Conservation (phyloP, 306 rosid species). For the Castanea sativa region DNA sequence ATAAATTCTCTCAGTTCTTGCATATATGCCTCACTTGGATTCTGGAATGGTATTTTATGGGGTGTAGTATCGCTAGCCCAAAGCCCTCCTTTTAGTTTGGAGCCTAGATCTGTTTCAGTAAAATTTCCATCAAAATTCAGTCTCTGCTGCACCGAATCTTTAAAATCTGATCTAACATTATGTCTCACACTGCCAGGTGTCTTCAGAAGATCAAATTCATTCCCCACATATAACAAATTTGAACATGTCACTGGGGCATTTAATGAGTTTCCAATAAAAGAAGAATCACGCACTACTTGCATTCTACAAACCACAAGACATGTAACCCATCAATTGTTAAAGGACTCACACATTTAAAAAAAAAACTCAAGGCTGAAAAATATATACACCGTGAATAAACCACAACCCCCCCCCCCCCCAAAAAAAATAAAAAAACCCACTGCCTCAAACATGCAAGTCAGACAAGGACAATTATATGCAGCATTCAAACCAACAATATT, state of each 20-base stretch:
- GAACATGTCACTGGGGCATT: constrained; percentile 67
- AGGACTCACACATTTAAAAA: no score
- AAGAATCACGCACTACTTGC: constrained; percentile 71
- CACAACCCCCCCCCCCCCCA: no score
- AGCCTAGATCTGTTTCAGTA: constrained; percentile 52
- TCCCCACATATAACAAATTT: constrained; percentile 48
- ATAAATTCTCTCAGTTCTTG: constrained; percentile 86
- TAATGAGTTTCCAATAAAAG: constrained; percentile 69
- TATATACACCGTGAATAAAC: no score
- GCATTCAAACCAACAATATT: no score
- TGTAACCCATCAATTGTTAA: constrained; percentile 25
- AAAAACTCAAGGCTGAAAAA: no score
- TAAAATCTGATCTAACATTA: constrained; percentile 57
- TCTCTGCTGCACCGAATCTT: constrained; percentile 60
- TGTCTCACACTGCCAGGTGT: constrained; percentile 54
- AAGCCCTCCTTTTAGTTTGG: constrained; percentile 48
- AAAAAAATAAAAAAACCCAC: no score
- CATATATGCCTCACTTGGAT: constrained; percentile 63
- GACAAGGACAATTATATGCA: no score
- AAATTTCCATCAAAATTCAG: constrained; percentile 46
- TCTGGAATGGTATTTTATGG: constrained; percentile 42
- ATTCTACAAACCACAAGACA: constrained; percentile 72
- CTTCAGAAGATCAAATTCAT: constrained; percentile 60
- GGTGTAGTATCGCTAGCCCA: constrained; percentile 46
- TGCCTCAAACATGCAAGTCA: no score